Base-by-base conservation (phyloP, 2,329 filamentous ascomycete species). In the Magnaporthiopsis incrustans region DNA sequence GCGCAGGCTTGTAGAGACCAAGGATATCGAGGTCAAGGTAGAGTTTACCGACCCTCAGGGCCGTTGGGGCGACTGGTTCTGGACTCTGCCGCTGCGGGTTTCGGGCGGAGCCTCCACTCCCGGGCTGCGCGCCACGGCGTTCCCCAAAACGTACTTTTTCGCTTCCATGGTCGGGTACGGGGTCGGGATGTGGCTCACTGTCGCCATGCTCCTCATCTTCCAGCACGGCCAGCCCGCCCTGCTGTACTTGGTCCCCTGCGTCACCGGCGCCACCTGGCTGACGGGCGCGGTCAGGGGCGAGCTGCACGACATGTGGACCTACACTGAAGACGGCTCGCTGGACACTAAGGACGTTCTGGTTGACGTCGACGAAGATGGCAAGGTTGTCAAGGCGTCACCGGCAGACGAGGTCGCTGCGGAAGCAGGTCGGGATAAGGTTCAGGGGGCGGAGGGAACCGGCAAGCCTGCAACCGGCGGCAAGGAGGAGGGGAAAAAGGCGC, bases 191-290 rank as follows among this genome's bases (percentile, higher is more conserved):
- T 67, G 92, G 2, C 79, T 82, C 2, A 97, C 94, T 0, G 76
- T 97, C 25, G 78, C 82, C 0, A 89, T 92, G 70, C 89, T 98
- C 77, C 81, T 92, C 61, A 77, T 91, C 12, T 95, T 87, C 71
- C 83, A 89, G 60, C 91, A 91, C 67, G 91, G 91, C 3, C 94
- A 99, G 73, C 94, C 94, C 0, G 94, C 95, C 10, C 81, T 99
- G 38, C 79, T 99, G 18, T 98, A 98, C 73, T 85, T 99, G 8
- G 95, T 98, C 0, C 94, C 94, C 0, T 89, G 90, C 0, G 91
- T 98, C 0, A 77, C 97, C 6, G 80, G 84, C 1, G 84, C 88
- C 1, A 73, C 95, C 1, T 96, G 91, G 89, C 75, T 86, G 4
- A 95, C 90, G 2, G 94, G 89, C 0, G 69, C 87, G 5, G 73